phyloP scores from a whole-genome alignment of 495 filamentous ascomycete genomes.

The Daldinia concentrica region DNA sequence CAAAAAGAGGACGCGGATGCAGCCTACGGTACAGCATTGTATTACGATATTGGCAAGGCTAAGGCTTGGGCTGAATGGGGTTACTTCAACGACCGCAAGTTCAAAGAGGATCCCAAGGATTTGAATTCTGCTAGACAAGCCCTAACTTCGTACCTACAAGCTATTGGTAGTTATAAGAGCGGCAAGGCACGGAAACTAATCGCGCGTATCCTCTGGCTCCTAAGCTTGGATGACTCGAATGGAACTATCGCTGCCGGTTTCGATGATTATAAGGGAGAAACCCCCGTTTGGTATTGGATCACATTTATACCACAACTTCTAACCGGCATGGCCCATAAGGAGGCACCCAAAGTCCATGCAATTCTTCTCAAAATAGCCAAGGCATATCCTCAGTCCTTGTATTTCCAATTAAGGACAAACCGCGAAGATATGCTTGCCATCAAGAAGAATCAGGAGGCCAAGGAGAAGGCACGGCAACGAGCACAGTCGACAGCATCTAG shows the following conservation, averaged over 20 bases:
- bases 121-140: conserved; percentile 86
- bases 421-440: conserved; percentile 94
- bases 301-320: conserved; percentile 97
- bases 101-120: conserved; percentile 86
- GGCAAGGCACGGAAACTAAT: conserved; percentile 95
- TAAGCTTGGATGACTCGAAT: conserved; percentile 90
- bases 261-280: conserved; percentile 94
- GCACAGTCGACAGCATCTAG: conserved; percentile 53
- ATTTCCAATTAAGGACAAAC: conserved; percentile 91
- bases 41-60: conserved; percentile 91
- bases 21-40: conserved; percentile 92
- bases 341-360: conserved; percentile 82
- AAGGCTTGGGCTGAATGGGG: conserved; percentile 99
- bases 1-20: conserved; percentile 90
- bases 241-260: conserved; percentile 82
- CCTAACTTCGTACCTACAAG: conserved; percentile 94
- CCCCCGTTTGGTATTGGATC: conserved; percentile 98
- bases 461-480: conserved; percentile 69
- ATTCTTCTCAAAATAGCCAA: conserved; percentile 95
- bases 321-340: conserved; percentile 85
- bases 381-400: conserved; percentile 90
- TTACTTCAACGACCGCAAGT: conserved; percentile 93
- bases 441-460: conserved; percentile 85
- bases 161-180: conserved; percentile 94
- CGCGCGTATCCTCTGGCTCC: conserved; percentile 94